phyloP scores from a whole-genome alignment of 148 eudicot genomes.

The Drosera capensis region DNA sequence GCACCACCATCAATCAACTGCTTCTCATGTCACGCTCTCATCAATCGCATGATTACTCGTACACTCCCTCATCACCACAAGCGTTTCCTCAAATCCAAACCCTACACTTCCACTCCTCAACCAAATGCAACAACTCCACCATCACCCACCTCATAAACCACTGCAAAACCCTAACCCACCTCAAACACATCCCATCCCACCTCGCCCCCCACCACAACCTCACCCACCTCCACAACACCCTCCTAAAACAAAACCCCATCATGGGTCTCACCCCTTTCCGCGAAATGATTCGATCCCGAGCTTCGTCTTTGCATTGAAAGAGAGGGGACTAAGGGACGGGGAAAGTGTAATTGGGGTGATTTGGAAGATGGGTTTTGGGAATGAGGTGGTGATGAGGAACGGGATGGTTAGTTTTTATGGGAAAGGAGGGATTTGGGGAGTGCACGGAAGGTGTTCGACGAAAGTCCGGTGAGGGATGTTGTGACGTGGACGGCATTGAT shows the following conservation, averaged over 20 bases:
- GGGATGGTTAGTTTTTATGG: constrained; percentile 44
- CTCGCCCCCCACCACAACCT: constrained; percentile 44
- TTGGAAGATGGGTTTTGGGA: constrained; percentile 41
- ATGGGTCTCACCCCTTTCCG: constrained; percentile 35
- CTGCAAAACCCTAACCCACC: constrained; percentile 39
- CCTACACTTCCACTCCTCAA: constrained; percentile 4
- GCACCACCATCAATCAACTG: constrained; percentile 8
- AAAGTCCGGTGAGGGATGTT: constrained; percentile 36
- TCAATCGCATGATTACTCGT: too few relatives aligned
- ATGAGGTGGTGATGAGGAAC: constrained; percentile 37
- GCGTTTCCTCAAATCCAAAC: too few relatives aligned
- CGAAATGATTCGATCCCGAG: constrained; percentile 29
- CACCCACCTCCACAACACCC: constrained; percentile 41
- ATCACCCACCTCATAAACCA: constrained; percentile 54
- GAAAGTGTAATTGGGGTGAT: constrained; percentile 30
- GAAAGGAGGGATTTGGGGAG: constrained; percentile 14
- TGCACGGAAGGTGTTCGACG: constrained; percentile 45
- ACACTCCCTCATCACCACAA: too few relatives aligned
- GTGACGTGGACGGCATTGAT: constrained; percentile 61
- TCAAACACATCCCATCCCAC: constrained; percentile 60
- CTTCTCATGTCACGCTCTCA: too few relatives aligned
- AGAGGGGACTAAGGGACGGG: constrained; percentile 16
- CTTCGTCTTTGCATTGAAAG: constrained; percentile 49
- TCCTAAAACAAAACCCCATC: constrained; percentile 19
- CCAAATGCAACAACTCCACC: constrained; percentile 37